These are phyloP conservation scores for Trametes meyenii DNA, from an alignment of 768 basidiomycete genomes.

Conservation along the genomic window DNA sequence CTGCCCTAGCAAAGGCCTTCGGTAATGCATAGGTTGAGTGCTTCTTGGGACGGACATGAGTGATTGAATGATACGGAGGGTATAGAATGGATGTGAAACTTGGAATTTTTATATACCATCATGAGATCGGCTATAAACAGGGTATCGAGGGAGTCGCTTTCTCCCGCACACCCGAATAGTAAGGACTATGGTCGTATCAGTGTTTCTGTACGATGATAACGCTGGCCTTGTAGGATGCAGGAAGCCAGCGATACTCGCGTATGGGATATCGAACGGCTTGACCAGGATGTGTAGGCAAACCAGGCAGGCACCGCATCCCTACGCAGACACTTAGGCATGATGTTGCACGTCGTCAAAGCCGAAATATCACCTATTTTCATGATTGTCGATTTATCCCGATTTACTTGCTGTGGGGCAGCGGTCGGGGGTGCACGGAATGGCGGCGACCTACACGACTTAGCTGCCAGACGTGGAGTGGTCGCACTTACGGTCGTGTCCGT, in stretches of 20 bases:
- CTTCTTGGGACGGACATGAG: background rate
- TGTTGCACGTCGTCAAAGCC: background rate
- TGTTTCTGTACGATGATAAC: no score
- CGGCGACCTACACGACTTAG: background rate
- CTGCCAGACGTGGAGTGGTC: background rate
- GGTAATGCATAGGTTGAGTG: constrained; percentile 17
- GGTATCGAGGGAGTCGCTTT: no score
- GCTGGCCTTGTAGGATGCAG: background rate
- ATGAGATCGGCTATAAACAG: no score
- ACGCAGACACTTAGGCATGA: constrained; percentile 11
- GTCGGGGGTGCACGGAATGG: background rate
- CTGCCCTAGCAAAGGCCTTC: constrained; percentile 39
- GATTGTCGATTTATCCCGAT: background rate
- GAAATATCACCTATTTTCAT: constrained; percentile 5
- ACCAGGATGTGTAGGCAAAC: background rate
- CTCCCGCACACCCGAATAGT: no score
- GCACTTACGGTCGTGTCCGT: constrained; percentile 1
- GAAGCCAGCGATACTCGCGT: background rate
- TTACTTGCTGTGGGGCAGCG: background rate
- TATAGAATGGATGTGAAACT: no score
- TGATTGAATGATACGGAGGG: background rate
- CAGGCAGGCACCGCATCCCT: background rate
- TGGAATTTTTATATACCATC: no score
- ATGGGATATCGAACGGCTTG: background rate
- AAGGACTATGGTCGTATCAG: background rate